phyloP scores from a whole-genome alignment of 371 early-diverging fungal genomes.

The Mucor sp. region DNA sequence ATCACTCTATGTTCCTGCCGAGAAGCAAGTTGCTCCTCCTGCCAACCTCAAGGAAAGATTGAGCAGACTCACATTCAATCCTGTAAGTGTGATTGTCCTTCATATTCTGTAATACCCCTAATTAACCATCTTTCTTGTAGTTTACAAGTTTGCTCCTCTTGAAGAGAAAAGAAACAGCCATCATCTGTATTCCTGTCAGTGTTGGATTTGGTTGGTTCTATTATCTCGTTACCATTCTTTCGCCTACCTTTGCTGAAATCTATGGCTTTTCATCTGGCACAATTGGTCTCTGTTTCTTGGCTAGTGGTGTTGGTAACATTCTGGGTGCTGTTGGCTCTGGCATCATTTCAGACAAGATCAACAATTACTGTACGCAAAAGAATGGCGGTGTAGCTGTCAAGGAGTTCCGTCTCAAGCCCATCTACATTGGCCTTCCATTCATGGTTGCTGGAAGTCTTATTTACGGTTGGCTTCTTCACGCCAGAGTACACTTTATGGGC shows the following conservation, averaged over 20 bases:
- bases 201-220: slow-evolving; percentile 52
- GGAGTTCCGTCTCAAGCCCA: slow-evolving; percentile 21
- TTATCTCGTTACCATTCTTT: slow-evolving; percentile 43
- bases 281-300: slow-evolving; percentile 49
- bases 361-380: slow-evolving; percentile 9
- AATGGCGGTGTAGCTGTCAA: slow-evolving; percentile 16
- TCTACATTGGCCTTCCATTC: slow-evolving; percentile 26
- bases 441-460: slow-evolving; percentile 24
- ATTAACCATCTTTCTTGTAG: slow-evolving; percentile 10
- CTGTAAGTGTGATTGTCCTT: slow-evolving; percentile 21
- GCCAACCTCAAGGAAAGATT: slow-evolving; percentile 5
- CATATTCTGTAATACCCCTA: neutral
- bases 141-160: slow-evolving; percentile 25
- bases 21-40: neutral
- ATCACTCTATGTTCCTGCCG: slow-evolving; percentile 37
- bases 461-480: slow-evolving; percentile 39
- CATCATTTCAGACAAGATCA: slow-evolving; percentile 19
- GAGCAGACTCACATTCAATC: slow-evolving; percentile 30
- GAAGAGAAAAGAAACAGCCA: slow-evolving; percentile 13
- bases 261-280: slow-evolving; percentile 46
- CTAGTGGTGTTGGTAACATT: slow-evolving; percentile 50
- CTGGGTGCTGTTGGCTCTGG: slow-evolving; percentile 46
- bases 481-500: slow-evolving; percentile 24
- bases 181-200: slow-evolving; percentile 25
- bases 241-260: slow-evolving; percentile 33